Evolutionary conservation across 2,329 filamentous ascomycete species (phyloP), one percentile per base, ranked within the genome.

Genomic region (Aspergillus texensis): DNA sequence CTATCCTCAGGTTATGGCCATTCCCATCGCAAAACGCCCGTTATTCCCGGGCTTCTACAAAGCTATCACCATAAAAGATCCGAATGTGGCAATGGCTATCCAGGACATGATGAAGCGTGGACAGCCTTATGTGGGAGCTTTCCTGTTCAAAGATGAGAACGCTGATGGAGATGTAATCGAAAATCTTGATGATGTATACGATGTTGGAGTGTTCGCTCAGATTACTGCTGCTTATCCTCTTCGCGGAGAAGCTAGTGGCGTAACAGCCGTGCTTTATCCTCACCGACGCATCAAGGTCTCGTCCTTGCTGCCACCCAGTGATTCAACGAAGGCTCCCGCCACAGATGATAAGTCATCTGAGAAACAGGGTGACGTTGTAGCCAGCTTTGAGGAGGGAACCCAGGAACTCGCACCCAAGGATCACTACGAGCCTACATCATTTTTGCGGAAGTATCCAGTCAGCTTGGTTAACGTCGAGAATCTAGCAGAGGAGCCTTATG

Each of bases 21-120:
- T 99, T 61, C 95, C 95, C 9, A 97, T 99, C 72, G 91, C 93
- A 32, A 93, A 96, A 77, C 87, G 95, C 59, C 95, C 95, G 12
- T 83, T 99, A 14, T 99, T 98, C 79, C 95, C 95, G 1, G 95
- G 95, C 1, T 99, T 98, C 80, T 99, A 99, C 83, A 99, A 99
- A 80, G 94, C 95, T 11, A 95, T 99, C 70, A 99, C 94, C 4
- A 96, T 99, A 70, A 90, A 92, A 75, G 93, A 99, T 74, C 92
- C 91, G 21, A 91, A 95, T 71, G 95, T 99, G 41, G 91, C 94
- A 16, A 89, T 89, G 45, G 95, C 95, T 26, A 96, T 99, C 69
- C 91, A 94, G 63, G 96, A 99, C 75, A 95, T 97, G 85, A 92
- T 98, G 77, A 97, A 96, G 84, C 87, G 94, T 58, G 95, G 95